Base-by-base conservation (phyloP, 768 basidiomycete genomes). In the Psilocybe azurescens region DNA sequence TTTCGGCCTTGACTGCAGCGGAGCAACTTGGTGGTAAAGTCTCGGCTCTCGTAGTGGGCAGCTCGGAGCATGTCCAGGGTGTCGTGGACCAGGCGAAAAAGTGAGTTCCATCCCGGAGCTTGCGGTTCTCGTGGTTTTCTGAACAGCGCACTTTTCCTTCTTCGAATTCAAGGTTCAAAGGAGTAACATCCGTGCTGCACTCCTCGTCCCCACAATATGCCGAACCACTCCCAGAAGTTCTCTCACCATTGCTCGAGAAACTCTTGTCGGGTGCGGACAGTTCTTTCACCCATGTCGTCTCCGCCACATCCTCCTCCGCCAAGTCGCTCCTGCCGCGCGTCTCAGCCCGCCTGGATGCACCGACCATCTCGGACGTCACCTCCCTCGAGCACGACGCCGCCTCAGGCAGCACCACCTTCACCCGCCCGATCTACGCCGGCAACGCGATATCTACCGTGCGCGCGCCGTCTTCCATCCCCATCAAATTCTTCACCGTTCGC, bases 401-500 rank as follows among this genome's bases (percentile, higher is more conserved):
- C 3, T 86, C 87, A 36, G 89, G 90, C 65, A 84, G 81, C 68
- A 94, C 94, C 41, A 93, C 88, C 1, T 99, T 96, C 74, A 89
- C 91, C 4, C 91, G 97, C 28, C 95, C 94, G 29, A 97, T 99
- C 69, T 99, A 99, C 69, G 97, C 97, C 24, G 97, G 97, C 53
- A 99, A 99, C 71, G 97, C 97, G 49, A 94, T 99, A 59, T 86
- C 95, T 28, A 97, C 95, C 47, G 89, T 99, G 67, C 88, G 89
- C 61, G 92, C 91, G 0, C 79, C 88, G 0, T 84, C 86, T n/a
- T 84, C 84, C 55, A 83, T 97, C 69, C 83, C 86, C 32, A 77
- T 95, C 79, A 99, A 99, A 75, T 88, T 99, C 74, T 94, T 99
- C 78, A 97, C 97, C 44, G 93, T 99, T 24, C 88, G 97, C 65